Conservation (phyloP, 2,329 filamentous ascomycete species). For the Calycina herbarum region DNA sequence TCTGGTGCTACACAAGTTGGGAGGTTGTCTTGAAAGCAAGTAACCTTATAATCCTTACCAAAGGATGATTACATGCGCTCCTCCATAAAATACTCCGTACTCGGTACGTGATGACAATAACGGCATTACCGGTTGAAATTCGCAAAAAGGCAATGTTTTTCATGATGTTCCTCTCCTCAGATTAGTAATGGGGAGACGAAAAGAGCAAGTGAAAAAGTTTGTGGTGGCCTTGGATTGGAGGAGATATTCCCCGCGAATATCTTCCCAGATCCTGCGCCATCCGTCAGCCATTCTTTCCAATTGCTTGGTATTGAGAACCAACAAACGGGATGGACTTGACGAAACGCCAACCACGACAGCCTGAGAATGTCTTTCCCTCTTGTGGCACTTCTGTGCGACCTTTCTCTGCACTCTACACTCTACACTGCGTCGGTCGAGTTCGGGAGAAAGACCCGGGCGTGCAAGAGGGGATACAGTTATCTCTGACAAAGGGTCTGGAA, state of each 20-base stretch:
- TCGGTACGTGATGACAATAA: neutral
- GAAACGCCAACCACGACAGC: neutral
- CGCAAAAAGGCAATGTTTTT: neutral
- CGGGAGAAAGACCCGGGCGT: neutral
- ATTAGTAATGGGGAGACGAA: neutral
- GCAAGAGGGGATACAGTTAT: conserved; percentile 1
- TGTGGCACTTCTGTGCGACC: neutral
- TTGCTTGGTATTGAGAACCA: conserved; percentile 3
- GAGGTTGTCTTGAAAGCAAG: neutral
- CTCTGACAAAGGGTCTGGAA: neutral
- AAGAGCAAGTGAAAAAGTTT: neutral
- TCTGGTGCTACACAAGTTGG: conserved; percentile 7
- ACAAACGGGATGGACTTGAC: neutral
- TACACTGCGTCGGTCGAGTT: neutral
- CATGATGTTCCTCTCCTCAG: neutral
- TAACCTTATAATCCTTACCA: conserved; percentile 7
- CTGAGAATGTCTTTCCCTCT: neutral
- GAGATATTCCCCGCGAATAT: neutral
- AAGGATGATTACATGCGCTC: neutral
- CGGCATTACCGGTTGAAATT: neutral
- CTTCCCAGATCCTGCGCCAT: conserved; percentile 6
- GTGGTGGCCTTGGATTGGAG: neutral
- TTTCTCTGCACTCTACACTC: neutral
- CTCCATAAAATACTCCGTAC: neutral
- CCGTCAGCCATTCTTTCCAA: conserved; percentile 5